phyloP scores from a whole-genome alignment of 768 basidiomycete species.

The Exsudoporus frostii region DNA sequence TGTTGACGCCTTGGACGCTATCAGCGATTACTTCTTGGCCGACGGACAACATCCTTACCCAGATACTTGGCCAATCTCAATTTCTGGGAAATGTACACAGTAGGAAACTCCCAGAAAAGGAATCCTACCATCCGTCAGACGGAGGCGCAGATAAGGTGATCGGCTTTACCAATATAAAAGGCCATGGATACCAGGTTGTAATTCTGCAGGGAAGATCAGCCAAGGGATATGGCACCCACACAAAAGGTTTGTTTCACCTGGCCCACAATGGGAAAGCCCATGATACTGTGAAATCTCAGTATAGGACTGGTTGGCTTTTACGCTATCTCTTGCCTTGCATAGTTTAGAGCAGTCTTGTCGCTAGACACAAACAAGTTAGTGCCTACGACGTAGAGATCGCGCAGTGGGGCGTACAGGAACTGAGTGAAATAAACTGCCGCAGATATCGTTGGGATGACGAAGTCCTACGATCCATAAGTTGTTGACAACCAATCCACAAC shows the following conservation, averaged over 20 bases:
- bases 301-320: not conserved
- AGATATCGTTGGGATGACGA: conserved; percentile 51
- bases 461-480: conserved; percentile 35
- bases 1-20: conserved; percentile 44
- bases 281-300: conserved; percentile 41
- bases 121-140: conserved; percentile 38
- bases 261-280: conserved; percentile 63
- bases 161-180: conserved; percentile 54
- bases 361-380: conserved; percentile 30
- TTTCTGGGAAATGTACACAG: conserved; percentile 63
- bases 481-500: not conserved
- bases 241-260: conserved; percentile 37
- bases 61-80: conserved; percentile 59
- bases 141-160: not conserved
- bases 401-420: conserved; percentile 45
- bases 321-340: conserved; percentile 49
- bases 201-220: conserved; percentile 34
- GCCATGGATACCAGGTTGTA: conserved; percentile 64
- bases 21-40: not conserved
- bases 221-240: not conserved
- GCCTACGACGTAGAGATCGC: not conserved
- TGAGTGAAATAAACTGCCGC: conserved; percentile 70
- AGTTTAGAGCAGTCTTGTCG: conserved; percentile 69
- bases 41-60: conserved; percentile 33
- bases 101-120: conserved; percentile 62